phyloP scores from a whole-genome alignment of 371 early-diverging fungal species.

The Chytridium lagenaria region DNA sequence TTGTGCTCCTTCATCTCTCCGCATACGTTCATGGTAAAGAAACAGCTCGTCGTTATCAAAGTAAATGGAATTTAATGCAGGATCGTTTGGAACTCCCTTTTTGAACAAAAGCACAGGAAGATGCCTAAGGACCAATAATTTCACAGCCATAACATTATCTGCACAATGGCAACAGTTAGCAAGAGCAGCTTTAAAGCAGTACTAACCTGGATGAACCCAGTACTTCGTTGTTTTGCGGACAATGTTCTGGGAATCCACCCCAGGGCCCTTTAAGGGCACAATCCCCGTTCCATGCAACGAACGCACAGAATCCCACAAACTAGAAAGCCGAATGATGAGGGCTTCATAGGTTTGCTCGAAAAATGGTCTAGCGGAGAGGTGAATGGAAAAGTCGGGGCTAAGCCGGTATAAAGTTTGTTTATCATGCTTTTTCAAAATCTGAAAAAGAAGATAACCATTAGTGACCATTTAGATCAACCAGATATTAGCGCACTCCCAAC shows the following conservation, averaged over 20 bases:
- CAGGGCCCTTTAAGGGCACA: slow-evolving; percentile 45
- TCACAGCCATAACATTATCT: slow-evolving; percentile 61
- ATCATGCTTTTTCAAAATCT: slow-evolving; percentile 56
- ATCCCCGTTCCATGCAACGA: slow-evolving; percentile 78
- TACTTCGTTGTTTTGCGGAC: slow-evolving; percentile 62
- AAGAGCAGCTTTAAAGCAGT: not conserved
- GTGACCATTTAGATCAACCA: not conserved
- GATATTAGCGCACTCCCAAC: no score
- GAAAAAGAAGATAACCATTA: not conserved
- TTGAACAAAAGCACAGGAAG: slow-evolving; percentile 65
- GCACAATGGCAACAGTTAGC: not conserved
- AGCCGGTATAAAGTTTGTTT: slow-evolving; percentile 43
- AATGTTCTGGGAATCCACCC: slow-evolving; percentile 44
- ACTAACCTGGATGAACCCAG: slow-evolving; percentile 57
- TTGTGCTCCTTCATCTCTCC: slow-evolving; percentile 55
- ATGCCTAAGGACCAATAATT: slow-evolving; percentile 56
- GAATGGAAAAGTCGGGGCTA: slow-evolving; percentile 32
- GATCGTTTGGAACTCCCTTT: slow-evolving; percentile 52
- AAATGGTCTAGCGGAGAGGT: slow-evolving; percentile 31
- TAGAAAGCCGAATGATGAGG: slow-evolving; percentile 43
- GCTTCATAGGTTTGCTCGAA: slow-evolving; percentile 45
- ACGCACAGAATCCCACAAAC: slow-evolving; percentile 41
- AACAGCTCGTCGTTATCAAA: slow-evolving; percentile 58
- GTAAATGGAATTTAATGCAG: slow-evolving; percentile 61
- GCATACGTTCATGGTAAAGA: slow-evolving; percentile 57